phyloP scores from a whole-genome alignment of 1,139 yeast genomes.

The Suhomyces bribrorum region DNA sequence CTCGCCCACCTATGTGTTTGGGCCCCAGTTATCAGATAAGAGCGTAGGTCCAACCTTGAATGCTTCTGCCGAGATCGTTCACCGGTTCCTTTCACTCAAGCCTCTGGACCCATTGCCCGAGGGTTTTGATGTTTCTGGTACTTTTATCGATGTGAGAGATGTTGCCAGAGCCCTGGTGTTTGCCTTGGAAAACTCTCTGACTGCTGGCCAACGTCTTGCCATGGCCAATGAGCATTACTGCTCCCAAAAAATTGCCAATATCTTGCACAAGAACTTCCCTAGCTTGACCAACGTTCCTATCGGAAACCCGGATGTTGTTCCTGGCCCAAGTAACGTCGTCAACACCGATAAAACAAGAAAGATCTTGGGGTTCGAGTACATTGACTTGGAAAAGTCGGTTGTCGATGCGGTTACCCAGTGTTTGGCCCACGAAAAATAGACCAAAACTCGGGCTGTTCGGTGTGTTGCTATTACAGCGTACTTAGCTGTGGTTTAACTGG shows the following conservation, averaged over 20 bases:
- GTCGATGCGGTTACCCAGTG: not conserved
- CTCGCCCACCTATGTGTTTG: conserved; percentile 53
- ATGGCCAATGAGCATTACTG: conserved; percentile 22
- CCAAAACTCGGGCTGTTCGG: too few species aligned
- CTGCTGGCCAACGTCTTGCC: conserved; percentile 30
- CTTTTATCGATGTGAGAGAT: conserved; percentile 43
- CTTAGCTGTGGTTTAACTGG: too few species aligned
- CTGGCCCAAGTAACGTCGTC: conserved; percentile 8
- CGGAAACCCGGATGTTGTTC: conserved; percentile 18
- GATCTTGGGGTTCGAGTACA: conserved; percentile 20
- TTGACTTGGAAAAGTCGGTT: not conserved
- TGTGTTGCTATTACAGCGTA: too few species aligned
- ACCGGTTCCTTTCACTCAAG: conserved; percentile 19
- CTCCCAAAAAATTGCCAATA: conserved; percentile 35
- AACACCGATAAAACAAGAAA: conserved; percentile 28
- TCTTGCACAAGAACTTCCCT: conserved; percentile 19
- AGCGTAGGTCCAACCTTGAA: conserved; percentile 27
- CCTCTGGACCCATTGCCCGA: conserved; percentile 13
- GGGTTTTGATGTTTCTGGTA: conserved; percentile 24
- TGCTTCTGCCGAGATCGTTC: conserved; percentile 34
- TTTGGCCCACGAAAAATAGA: not conserved
- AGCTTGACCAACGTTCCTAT: conserved; percentile 16
- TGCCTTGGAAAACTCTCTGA: conserved; percentile 30
- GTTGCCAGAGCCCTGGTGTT: conserved; percentile 39
- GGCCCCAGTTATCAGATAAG: conserved; percentile 48